Conservation (phyloP, 2,329 filamentous ascomycete species). For the Cladosporium sp. region DNA sequence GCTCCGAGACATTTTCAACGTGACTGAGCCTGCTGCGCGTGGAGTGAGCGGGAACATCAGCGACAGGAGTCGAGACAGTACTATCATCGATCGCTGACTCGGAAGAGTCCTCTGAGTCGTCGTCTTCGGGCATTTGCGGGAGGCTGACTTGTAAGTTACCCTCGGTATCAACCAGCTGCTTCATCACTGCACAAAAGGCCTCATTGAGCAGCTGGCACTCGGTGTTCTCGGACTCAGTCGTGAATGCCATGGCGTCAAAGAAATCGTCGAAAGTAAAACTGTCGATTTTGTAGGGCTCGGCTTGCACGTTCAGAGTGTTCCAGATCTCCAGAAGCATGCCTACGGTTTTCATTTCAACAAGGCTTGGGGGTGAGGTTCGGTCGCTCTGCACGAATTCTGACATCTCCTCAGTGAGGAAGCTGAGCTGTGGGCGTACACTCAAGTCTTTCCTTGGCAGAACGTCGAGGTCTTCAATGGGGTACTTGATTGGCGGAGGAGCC, state of each 20-base stretch:
- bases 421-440: slow-evolving; percentile 69
- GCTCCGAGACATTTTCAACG: slow-evolving; percentile 65
- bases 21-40: slow-evolving; percentile 74
- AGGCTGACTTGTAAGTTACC: slow-evolving; percentile 78
- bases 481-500: slow-evolving; percentile 78
- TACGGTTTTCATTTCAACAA: slow-evolving; percentile 80
- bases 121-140: slow-evolving; percentile 72
- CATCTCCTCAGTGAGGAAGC: slow-evolving; percentile 65
- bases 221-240: slow-evolving; percentile 60
- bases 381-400: slow-evolving; percentile 35
- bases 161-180: slow-evolving; percentile 76
- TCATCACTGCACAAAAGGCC: slow-evolving; percentile 86
- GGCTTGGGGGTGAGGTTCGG: slow-evolving; percentile 45
- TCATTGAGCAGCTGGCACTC: slow-evolving; percentile 86
- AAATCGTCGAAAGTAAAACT: slow-evolving; percentile 99
- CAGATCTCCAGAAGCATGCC: slow-evolving; percentile 84
- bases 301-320: slow-evolving; percentile 98
- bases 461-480: slow-evolving; percentile 92
- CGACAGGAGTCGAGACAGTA: slow-evolving; percentile 57
- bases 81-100: slow-evolving; percentile 65
- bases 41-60: slow-evolving; percentile 74
- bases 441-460: slow-evolving; percentile 66
- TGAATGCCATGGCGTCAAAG: slow-evolving; percentile 78
- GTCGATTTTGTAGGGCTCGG: slow-evolving; percentile 88
- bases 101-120: slow-evolving; percentile 66